phyloP scores from a whole-genome alignment of 805 yeast genomes.

The Martiniozyma abietophila region DNA sequence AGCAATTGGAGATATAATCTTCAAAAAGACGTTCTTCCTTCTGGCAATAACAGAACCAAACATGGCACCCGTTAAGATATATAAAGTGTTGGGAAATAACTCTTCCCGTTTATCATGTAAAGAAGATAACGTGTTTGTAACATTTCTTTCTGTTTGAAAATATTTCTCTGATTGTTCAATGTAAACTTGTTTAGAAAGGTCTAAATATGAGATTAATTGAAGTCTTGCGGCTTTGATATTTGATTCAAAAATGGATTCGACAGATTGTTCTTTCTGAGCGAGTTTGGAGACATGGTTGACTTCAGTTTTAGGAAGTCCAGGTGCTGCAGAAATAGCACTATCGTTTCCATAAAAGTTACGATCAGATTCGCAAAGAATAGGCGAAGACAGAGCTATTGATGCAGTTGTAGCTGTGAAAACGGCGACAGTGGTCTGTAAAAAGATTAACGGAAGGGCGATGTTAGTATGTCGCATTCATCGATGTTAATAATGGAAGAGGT shows the following conservation, averaged over 20 bases:
- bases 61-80: slow-evolving; percentile 57
- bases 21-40: slow-evolving; percentile 47
- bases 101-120: slow-evolving; percentile 61
- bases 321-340: slow-evolving; percentile 18
- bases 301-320: slow-evolving; percentile 14
- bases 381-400: too few species aligned
- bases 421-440: too few species aligned
- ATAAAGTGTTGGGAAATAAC: slow-evolving; percentile 60
- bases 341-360: slow-evolving; percentile 6
- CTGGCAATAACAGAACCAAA: slow-evolving; percentile 70
- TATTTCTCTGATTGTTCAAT: slow-evolving; percentile 41
- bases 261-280: slow-evolving; percentile 9
- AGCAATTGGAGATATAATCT: slow-evolving; percentile 45
- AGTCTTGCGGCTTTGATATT: slow-evolving; percentile 41
- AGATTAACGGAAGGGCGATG: too few species aligned
- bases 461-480: too few species aligned
- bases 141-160: slow-evolving; percentile 51
- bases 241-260: slow-evolving; percentile 33
- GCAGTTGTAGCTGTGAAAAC: too few species aligned
- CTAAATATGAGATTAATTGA: slow-evolving; percentile 26
- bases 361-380: slow-evolving; percentile 18
- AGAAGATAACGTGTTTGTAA: slow-evolving; percentile 51
- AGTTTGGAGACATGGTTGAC: too few species aligned
- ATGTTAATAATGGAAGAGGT: too few species aligned
- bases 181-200: slow-evolving; percentile 30